phyloP scores from a whole-genome alignment of 495 filamentous ascomycete species.

The Podospora conica region DNA sequence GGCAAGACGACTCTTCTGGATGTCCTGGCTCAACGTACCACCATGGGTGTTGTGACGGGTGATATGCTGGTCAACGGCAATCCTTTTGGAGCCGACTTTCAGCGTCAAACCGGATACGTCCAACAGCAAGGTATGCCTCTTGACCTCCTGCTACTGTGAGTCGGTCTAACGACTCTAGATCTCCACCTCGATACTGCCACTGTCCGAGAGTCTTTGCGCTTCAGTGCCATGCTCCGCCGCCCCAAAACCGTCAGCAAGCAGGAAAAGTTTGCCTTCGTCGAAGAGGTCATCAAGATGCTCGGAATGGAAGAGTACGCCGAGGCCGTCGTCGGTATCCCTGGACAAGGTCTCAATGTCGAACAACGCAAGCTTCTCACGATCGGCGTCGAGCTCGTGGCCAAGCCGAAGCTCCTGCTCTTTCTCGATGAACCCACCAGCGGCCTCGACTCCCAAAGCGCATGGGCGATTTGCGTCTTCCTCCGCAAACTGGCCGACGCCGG shows the following conservation, averaged over 20 bases:
- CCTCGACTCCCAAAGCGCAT: slow-evolving; percentile 78
- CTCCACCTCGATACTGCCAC: slow-evolving; percentile 74
- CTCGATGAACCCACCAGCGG: slow-evolving; percentile 76
- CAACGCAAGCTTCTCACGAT: slow-evolving; percentile 68
- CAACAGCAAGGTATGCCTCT: slow-evolving; percentile 71
- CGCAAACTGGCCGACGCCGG: slow-evolving; percentile 76
- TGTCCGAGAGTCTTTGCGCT: slow-evolving; percentile 71
- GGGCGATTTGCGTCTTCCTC: slow-evolving; percentile 74
- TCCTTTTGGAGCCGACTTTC: slow-evolving; percentile 63
- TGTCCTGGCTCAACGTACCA: slow-evolving; percentile 66
- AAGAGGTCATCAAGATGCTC: slow-evolving; percentile 81
- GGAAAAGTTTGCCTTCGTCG: slow-evolving; percentile 77
- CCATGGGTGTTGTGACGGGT: slow-evolving; percentile 62
- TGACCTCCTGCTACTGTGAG: background rate
- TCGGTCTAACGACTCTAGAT: slow-evolving; percentile 39
- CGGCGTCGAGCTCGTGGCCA: slow-evolving; percentile 85
- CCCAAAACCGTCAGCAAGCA: slow-evolving; percentile 53
- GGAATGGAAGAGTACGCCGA: slow-evolving; percentile 78
- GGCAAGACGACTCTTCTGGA: slow-evolving; percentile 66
- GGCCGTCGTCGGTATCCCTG: slow-evolving; percentile 76
- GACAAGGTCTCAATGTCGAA: slow-evolving; percentile 50
- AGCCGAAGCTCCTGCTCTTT: slow-evolving; percentile 70
- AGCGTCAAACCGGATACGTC: slow-evolving; percentile 80
- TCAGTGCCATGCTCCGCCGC: slow-evolving; percentile 75
- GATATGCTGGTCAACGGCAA: slow-evolving; percentile 70